Base-by-base conservation (phyloP, 805 yeast genomes). In the Nakazawaea wyomingensis region DNA sequence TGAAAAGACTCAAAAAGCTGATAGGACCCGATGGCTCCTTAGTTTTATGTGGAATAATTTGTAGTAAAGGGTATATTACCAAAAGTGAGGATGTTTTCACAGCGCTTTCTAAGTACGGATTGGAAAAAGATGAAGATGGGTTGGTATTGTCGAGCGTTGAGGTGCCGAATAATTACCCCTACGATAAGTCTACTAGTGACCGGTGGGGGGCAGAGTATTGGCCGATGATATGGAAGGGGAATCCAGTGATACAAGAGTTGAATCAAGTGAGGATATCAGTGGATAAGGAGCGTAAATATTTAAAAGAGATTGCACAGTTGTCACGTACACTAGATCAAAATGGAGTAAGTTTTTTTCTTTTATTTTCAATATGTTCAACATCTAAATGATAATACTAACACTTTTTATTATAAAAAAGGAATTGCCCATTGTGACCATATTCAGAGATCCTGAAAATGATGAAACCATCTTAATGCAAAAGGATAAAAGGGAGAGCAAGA, bases 171-270 rank as follows among this genome's bases (percentile, higher is more conserved):
- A 69, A 68, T 44, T 72, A 75, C n/a, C 95, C 97, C 0, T 68
- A 73, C 4, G 78, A 87, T 3, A 85, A 82, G 50, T 88, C 82
- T n/a, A 59, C 78, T 13, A 73, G 83, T 18, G 46, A 61, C 1
- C 65, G 67, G 33, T 90, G 96, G 96, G 74, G 89, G 2, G 44
- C 60, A 4, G 50, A 64, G 14, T 75, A 72, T 50, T 91, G 98
- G 99, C 98, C 98, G 0, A 64, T 87, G 42, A 71, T 87, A 31
- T 93, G 98, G 98, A 81, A 89, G 51, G 98, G 98, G 0, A 88
- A 90, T 55, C 95, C 96, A 0, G 70, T 80, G 51, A 78, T 80
- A 46, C 93, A 85, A 54, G 74, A 74, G 26, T 60, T 87, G 31
- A 78, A 82, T 22, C 78, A 76, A 6, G 67, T 79, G 18, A 53